Conservation (phyloP, 2,329 filamentous ascomycete species). For the Didymella keratinophila region DNA sequence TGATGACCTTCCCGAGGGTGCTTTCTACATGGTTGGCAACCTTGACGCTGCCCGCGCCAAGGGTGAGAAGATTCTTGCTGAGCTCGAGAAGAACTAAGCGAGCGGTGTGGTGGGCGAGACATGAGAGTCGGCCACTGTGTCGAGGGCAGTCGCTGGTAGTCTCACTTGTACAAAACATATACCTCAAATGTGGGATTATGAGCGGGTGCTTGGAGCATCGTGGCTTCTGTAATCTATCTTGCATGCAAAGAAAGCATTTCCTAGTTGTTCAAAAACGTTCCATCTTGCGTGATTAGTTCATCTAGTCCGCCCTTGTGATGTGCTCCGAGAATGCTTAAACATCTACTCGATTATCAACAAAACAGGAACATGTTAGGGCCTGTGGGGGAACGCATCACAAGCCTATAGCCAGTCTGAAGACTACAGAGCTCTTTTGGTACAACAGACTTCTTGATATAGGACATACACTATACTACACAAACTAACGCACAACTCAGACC, state of each 20-base stretch:
- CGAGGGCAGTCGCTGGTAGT: slow-evolving; percentile 44
- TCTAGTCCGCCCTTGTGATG: background rate
- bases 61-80: slow-evolving; percentile 99
- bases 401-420: background rate
- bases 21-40: slow-evolving; percentile 98
- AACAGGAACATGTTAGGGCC: background rate
- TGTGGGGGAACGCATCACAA: background rate
- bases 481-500: background rate
- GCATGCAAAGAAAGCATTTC: slow-evolving; percentile 50
- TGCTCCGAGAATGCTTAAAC: background rate
- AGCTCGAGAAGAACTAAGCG: slow-evolving; percentile 70
- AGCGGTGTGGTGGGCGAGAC: slow-evolving; percentile 42
- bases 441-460: background rate
- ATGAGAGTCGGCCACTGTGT: slow-evolving; percentile 46
- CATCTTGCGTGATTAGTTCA: background rate
- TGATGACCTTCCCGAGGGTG: slow-evolving; percentile 93
- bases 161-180: slow-evolving; percentile 51
- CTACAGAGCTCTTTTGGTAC: background rate
- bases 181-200: slow-evolving; percentile 45
- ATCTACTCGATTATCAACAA: background rate
- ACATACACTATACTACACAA: background rate
- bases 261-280: slow-evolving; percentile 31
- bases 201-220: slow-evolving; percentile 46
- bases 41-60: slow-evolving; percentile 90
- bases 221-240: slow-evolving; percentile 53